A percentile compares a stretch with the other conserved stretches of the same genome.
These are phyloP conservation scores for Monosporascus sp. DNA, from an alignment of 2,329 filamentous ascomycete species.

Conservation along the genomic window DNA sequence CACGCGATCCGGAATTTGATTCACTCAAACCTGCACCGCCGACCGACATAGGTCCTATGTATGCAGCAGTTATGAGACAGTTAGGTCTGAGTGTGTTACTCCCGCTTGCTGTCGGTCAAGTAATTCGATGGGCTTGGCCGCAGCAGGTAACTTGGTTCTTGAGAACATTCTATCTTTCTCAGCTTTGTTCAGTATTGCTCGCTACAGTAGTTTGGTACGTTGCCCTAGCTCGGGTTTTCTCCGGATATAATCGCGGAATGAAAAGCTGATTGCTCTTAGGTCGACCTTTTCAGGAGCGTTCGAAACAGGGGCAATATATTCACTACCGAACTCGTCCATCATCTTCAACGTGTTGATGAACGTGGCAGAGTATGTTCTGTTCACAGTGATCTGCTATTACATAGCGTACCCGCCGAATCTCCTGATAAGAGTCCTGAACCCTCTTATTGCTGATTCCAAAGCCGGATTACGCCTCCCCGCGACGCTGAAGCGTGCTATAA, in stretches of 20 bases:
- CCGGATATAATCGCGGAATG: too few relatives aligned
- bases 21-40: constrained; percentile 50
- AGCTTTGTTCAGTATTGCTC: constrained; percentile 43
- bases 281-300: constrained; percentile 65
- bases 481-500: constrained; percentile 31
- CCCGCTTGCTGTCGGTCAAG: constrained; percentile 59
- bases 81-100: constrained; percentile 63
- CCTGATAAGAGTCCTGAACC: constrained; percentile 30
- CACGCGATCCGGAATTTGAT: constrained; percentile 47
- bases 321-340: constrained; percentile 55
- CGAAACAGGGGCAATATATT: constrained; percentile 55
- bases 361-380: constrained; percentile 57
- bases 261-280: constrained; percentile 45
- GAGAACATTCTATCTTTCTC: constrained; percentile 47
- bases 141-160: constrained; percentile 49
- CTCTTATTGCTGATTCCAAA: constrained; percentile 27
- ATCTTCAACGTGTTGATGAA: constrained; percentile 65
- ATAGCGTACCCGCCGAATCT: constrained; percentile 38
- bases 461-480: constrained; percentile 21
- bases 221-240: too few relatives aligned
- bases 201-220: constrained; percentile 45
- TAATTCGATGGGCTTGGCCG: constrained; percentile 45
- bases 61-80: constrained; percentile 62
- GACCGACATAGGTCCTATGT: constrained; percentile 55
- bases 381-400: constrained; percentile 57